Percentiles rank a stretch among this genome's conserved stretches.
phyloP scores from a whole-genome alignment of 257 asterid genomes.

The Paraleonurus japonicus region DNA sequence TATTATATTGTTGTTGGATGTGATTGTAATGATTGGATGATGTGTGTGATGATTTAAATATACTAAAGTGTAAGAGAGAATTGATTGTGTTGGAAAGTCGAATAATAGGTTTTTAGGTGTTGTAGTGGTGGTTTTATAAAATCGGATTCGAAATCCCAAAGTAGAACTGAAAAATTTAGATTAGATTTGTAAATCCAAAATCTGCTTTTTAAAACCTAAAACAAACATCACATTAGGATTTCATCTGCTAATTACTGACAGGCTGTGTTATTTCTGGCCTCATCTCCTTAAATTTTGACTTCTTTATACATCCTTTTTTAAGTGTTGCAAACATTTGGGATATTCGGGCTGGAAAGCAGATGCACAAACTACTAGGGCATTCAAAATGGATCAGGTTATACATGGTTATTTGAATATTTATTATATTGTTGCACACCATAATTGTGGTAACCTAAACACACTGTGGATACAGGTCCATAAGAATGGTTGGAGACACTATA shows the following conservation, averaged over 20 bases:
- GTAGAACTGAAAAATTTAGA: neutral
- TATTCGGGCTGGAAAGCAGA: slow-evolving; percentile 84
- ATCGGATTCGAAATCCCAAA: neutral
- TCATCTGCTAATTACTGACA: slow-evolving; percentile 14
- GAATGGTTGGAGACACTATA: slow-evolving; percentile 94
- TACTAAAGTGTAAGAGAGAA: neutral
- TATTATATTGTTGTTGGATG: neutral
- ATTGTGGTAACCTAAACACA: slow-evolving; percentile 30
- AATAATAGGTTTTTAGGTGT: neutral
- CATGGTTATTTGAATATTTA: slow-evolving; percentile 3
- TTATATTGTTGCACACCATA: slow-evolving; percentile 21
- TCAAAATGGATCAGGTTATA: slow-evolving; percentile 89
- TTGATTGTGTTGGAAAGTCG: neutral
- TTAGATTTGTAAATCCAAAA: neutral
- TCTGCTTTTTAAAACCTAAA: neutral
- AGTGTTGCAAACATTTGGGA: slow-evolving; percentile 92
- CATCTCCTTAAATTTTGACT: slow-evolving; percentile 27
- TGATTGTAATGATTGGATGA: neutral
- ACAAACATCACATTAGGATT: neutral
- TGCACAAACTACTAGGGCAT: slow-evolving; percentile 94
- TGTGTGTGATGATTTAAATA: neutral
- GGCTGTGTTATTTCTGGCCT: slow-evolving; percentile 23
- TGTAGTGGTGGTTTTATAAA: neutral
- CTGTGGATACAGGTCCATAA: slow-evolving; percentile 67
- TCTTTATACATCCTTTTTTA: slow-evolving; percentile 28